Evolutionary conservation across 768 basidiomycete species (phyloP).

Genomic region (Tulasnella sp.): DNA sequence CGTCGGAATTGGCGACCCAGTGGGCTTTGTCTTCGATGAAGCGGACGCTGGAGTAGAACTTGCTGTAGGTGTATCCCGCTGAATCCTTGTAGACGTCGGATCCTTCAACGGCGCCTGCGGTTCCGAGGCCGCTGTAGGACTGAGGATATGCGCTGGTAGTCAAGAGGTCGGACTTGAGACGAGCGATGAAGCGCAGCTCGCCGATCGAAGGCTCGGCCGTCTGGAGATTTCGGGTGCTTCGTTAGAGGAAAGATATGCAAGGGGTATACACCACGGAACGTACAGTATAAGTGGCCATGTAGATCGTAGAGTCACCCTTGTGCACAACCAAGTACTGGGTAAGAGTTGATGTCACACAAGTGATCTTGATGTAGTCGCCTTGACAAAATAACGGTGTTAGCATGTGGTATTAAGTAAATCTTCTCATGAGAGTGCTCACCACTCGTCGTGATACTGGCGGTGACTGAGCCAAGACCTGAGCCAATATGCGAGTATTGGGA

Average conservation of each 20-base stretch:
- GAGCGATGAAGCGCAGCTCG: conserved; percentile 44
- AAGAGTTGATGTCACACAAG: conserved; percentile 40
- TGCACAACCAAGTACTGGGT: conserved; percentile 44
- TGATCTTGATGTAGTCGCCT: conserved; percentile 38
- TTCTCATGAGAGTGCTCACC: not conserved
- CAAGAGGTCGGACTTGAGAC: conserved; percentile 27
- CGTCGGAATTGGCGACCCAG: conserved; percentile 41
- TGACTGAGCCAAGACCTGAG: conserved; percentile 41
- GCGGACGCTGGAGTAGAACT: conserved; percentile 40
- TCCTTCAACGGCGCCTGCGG: conserved; percentile 38
- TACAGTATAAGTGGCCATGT: conserved; percentile 37
- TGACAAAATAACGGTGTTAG: conserved; percentile 13
- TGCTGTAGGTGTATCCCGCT: conserved; percentile 42
- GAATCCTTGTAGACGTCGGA: conserved; percentile 39
- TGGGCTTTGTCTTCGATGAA: conserved; percentile 48
- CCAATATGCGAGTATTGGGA: conserved; percentile 42
- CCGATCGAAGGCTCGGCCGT: conserved; percentile 43
- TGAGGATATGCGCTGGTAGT: conserved; percentile 35
- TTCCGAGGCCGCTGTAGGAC: conserved; percentile 38
- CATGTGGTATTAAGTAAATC: no score
- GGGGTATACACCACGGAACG: not conserved
- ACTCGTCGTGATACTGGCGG: conserved; percentile 35
- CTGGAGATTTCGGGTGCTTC: conserved; percentile 21
- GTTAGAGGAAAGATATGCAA: conserved; percentile 1
- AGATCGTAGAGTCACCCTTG: conserved; percentile 40